Conservation (phyloP, 1,139 yeast species). For the Protomyces macrosporus region DNA sequence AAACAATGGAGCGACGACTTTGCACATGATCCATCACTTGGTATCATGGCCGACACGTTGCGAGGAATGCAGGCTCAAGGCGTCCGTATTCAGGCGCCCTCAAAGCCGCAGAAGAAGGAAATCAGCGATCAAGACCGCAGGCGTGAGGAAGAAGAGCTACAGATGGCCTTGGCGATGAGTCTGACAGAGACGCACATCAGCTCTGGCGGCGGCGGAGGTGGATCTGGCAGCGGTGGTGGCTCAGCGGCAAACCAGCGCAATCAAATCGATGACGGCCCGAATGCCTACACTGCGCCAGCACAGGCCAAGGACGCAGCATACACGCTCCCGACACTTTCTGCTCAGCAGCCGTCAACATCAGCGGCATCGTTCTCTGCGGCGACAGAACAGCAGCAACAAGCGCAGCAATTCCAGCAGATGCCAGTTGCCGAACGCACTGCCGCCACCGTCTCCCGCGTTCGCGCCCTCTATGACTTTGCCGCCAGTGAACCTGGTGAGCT, state of each 20-base stretch:
- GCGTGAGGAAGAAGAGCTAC: constrained; percentile 74
- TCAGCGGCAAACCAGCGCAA: constrained; percentile 7
- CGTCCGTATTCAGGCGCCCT: constrained; percentile 45
- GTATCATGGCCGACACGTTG: constrained; percentile 61
- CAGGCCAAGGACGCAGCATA: constrained; percentile 18
- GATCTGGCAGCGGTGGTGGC: background rate
- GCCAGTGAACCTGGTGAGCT: constrained; percentile 52
- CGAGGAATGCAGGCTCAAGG: constrained; percentile 29
- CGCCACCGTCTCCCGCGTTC: constrained; percentile 57
- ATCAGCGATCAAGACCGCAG: constrained; percentile 48
- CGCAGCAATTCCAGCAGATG: constrained; percentile 31
- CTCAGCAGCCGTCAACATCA: constrained; percentile 3
- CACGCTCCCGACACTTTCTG: constrained; percentile 7
- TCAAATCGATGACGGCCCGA: constrained; percentile 17
- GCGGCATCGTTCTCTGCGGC: constrained; percentile 16
- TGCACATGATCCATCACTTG: constrained; percentile 66
- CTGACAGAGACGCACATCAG: constrained; percentile 48
- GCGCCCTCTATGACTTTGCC: constrained; percentile 76
- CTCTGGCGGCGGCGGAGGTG: constrained; percentile 10
- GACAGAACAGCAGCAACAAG: constrained; percentile 27
- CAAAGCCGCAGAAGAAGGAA: constrained; percentile 57
- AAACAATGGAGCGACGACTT: constrained; percentile 57
- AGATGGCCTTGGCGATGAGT: constrained; percentile 71
- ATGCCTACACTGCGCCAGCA: constrained; percentile 24
- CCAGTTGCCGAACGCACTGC: constrained; percentile 35